phyloP scores from a whole-genome alignment of 345 rosid species.

The Hypericum perforatum region DNA sequence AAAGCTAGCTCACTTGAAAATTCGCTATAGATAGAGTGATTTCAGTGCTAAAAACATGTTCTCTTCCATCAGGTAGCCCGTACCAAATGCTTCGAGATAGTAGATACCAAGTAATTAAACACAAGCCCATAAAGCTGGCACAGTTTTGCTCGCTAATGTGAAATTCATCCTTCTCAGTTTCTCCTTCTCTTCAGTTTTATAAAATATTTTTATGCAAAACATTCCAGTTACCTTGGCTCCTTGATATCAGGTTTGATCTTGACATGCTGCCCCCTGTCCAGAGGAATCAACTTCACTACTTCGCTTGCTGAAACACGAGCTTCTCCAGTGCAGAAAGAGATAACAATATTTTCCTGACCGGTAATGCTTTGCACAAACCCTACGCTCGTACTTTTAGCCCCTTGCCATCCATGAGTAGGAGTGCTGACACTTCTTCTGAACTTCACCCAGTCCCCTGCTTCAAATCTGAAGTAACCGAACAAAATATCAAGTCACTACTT shows the following conservation, averaged over 20 bases:
- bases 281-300: slow-evolving; percentile 77
- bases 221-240: slow-evolving; percentile 65
- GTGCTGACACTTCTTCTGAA: slow-evolving; percentile 61
- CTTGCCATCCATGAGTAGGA: slow-evolving; percentile 91
- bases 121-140: too few species aligned
- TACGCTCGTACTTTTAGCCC: slow-evolving; percentile 78
- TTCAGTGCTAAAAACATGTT: too few species aligned
- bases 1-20: too few species aligned
- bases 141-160: too few species aligned
- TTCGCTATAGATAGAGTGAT: too few species aligned
- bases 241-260: slow-evolving; percentile 61
- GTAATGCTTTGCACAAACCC: slow-evolving; percentile 85
- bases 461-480: slow-evolving; percentile 40
- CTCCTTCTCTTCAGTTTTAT: too few species aligned
- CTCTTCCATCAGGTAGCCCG: too few species aligned
- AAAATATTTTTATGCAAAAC: too few species aligned
- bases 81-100: too few species aligned
- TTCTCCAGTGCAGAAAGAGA: slow-evolving; percentile 87
- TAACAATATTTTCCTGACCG: slow-evolving; percentile 61
- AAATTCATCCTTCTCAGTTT: too few species aligned
- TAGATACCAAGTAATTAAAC: too few species aligned
- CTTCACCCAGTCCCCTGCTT: slow-evolving; percentile 95
- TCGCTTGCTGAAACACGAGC: slow-evolving; percentile 76
- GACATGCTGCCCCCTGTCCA: slow-evolving; percentile 95
- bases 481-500: slow-evolving; percentile 1